These are phyloP conservation scores for Vinca minor DNA, from an alignment of 257 asterid genomes.

Conservation along the genomic window DNA sequence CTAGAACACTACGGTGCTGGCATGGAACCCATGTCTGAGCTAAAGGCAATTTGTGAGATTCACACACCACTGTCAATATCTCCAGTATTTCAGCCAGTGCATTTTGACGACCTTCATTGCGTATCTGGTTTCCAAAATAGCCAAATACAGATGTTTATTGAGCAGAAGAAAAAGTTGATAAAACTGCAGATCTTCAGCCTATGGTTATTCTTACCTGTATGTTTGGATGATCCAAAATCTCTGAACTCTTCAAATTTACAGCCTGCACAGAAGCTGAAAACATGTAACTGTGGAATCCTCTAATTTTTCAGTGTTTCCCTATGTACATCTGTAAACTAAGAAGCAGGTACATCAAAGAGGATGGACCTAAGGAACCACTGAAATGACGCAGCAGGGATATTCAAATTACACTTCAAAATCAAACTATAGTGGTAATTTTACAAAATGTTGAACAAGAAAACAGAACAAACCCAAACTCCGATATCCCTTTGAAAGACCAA, in stretches of 20 bases:
- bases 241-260: conserved; percentile 83
- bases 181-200: conserved; percentile 4
- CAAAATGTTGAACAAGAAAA: not conserved
- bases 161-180: conserved; percentile 9
- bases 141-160: conserved; percentile 14
- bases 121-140: conserved; percentile 44
- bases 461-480: not conserved
- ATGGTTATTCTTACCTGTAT: conserved; percentile 44
- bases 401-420: not conserved
- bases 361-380: not conserved
- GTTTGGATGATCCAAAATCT: conserved; percentile 67
- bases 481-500: not conserved
- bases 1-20: conserved; percentile 67
- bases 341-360: not conserved
- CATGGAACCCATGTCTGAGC: conserved; percentile 99
- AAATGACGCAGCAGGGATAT: not conserved
- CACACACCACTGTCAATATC: conserved; percentile 76
- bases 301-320: not conserved
- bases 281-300: conserved; percentile 13
- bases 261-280: conserved; percentile 60
- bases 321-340: not conserved
- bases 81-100: conserved; percentile 76
- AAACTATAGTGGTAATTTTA: not conserved
- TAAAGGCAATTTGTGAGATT: conserved; percentile 70
- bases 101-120: conserved; percentile 84